Base-by-base conservation (phyloP, 129 eudicot genomes). In the Calendula officinalis region DNA sequence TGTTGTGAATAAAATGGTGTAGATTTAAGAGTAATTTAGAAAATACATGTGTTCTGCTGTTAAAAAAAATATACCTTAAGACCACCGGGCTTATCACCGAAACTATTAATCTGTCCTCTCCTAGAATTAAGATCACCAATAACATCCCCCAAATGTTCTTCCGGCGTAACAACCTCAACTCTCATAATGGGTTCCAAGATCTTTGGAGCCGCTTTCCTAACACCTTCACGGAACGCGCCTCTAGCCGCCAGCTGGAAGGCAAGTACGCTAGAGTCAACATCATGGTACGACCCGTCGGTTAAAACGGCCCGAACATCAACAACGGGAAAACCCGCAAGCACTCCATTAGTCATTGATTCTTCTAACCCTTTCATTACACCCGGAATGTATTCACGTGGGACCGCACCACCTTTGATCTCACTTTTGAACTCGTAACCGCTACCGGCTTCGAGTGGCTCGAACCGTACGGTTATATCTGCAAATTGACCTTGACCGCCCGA, bases 111-210 rank as follows among this genome's bases (percentile, higher is more conserved):
- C 80, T 87, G 94, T 5, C 98, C 98, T 78, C 98, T 84, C 50
- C 98, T 82, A 0, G 94, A 87, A 70, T 91, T 91, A 40, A 91
- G 85, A 73, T 91, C 98, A 66, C 98, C 98, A 62, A 91, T 91
- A 13, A 91, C 98, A 76, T 91, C 95, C 16, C 98, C 98, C 77
- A 91, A 76, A 78, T 91, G 94, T 52, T 91, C 98, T 75, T 91
- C 98, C 6, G 98, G 98, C 5, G 98, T 91, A 13, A 87, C 94
- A 47, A 91, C 98, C 70, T 91, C 98, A 6, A 91, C 96, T 65
- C 66, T 87, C 98, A 91, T 91, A 8, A 87, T 76, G 12, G 98
- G 98, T 49, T 91, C 98, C 38, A 91, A 71, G 78, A 91, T 67
- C 76, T 56, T 80, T 0, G 98, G 94, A 41, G 69, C 90, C 3